Base-by-base conservation (phyloP, 108 stramenopile genomes). In the Cyclostephanos tholiformis region DNA sequence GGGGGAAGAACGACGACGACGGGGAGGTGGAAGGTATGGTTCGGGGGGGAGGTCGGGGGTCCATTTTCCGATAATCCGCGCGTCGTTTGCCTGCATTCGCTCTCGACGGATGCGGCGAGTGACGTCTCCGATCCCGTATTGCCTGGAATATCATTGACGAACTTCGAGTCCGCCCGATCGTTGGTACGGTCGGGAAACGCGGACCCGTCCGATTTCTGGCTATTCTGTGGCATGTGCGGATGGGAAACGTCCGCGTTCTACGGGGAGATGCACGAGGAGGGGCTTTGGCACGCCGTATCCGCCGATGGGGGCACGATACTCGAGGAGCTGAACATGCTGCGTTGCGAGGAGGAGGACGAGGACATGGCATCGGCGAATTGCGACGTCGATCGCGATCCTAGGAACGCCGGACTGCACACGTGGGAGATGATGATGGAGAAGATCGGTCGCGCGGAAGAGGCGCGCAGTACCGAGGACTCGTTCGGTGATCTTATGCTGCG, bases 41-140 rank as follows among this genome's bases (percentile, higher is more conserved):
- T 85, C 71, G 89, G 89, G 0, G 92, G 92, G 22, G 86, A 91
- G 43, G 84, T 87, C 4, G 61, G 85, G 11, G 87, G 88, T 1
- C 65, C 48, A 25, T 79, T 70, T 61, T 79, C 78, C 1, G 82
- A 79, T 46, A 39, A 8, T 41, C 78, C 82, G 43, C 78, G 70
- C 22, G 74, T 82, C 20, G 25, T 79, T 72, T 82, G 82, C 60
- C 32, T 82, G 1, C 82, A 82, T 65, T 82, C 82, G 39, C 50
- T 78, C 9, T 32, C 29, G 58, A 64, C 62, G 0, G 65, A 73
- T 32, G 30, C 63, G 50, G 76, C 76, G 13, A 48, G 23, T 16
- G 52, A 48, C 10, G 66, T 82, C 10, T 82, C 82, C n/a, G 77
- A 78, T 32, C 56, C 57, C 19, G 79, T 74, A 4, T 22, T 80